These are phyloP conservation scores for Rossbeevera mucosa DNA, from an alignment of 768 basidiomycete genomes.

Conservation along the genomic window DNA sequence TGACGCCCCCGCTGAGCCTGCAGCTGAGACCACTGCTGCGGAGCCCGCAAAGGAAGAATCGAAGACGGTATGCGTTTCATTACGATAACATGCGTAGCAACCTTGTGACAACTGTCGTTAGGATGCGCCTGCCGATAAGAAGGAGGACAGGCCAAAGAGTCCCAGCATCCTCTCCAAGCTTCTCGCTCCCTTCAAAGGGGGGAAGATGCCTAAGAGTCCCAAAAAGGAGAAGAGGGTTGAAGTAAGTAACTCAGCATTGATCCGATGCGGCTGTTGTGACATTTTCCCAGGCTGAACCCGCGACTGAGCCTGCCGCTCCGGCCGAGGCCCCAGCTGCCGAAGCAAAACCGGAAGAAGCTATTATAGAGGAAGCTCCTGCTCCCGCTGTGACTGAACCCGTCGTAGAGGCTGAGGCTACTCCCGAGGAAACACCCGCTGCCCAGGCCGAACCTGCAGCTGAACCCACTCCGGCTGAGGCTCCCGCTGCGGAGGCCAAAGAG, in stretches of 20 bases:
- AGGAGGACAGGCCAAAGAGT: conserved; percentile 80
- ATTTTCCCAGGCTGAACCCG: conserved; percentile 28
- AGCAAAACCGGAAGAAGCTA: conserved; percentile 28
- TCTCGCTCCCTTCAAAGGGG: conserved; percentile 71
- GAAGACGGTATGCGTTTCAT: conserved; percentile 32
- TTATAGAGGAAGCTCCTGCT: conserved; percentile 39
- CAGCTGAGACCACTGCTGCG: conserved; percentile 28
- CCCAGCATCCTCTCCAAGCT: conserved; percentile 72
- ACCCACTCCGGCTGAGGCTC: conserved; percentile 32
- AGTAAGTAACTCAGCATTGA: conserved; percentile 32
- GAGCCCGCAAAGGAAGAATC: conserved; percentile 41
- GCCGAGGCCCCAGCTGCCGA: conserved; percentile 35
- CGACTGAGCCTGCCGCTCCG: conserved; percentile 27
- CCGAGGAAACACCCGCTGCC: conserved; percentile 25
- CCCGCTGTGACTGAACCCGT: background rate
- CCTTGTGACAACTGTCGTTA: conserved; percentile 13
- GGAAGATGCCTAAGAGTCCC: conserved; percentile 64
- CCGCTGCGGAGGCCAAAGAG: conserved; percentile 46
- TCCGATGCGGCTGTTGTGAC: background rate
- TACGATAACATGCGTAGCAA: conserved; percentile 25
- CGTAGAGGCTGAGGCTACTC: conserved; percentile 44
- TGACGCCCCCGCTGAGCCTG: conserved; percentile 22
- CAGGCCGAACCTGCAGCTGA: conserved; percentile 26
- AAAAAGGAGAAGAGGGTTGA: conserved; percentile 81
- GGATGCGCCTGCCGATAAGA: conserved; percentile 56